Percentiles rank a stretch among this genome's conserved stretches.
Conservation (phyloP, 306 rosid genomes). For the Datisca glomerata region DNA sequence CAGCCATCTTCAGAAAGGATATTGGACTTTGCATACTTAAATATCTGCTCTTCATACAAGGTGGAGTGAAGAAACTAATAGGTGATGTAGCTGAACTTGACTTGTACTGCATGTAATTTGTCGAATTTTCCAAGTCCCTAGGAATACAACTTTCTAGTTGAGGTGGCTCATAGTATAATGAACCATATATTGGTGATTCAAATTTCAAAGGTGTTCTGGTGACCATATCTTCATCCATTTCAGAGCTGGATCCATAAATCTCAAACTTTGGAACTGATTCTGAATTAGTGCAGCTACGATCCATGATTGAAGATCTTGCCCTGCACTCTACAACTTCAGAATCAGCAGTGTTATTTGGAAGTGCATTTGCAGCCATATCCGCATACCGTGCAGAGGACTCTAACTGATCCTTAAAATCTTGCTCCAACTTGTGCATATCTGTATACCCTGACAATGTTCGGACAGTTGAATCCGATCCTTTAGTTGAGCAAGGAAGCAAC, state of each 20-base stretch:
- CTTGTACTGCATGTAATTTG: no score
- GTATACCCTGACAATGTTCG: constrained; percentile 65
- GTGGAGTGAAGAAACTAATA: constrained; percentile 3
- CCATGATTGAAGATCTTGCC: constrained; percentile 29
- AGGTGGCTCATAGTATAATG: constrained; percentile 70
- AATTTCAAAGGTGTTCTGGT: constrained; percentile 24
- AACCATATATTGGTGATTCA: constrained; percentile 46
- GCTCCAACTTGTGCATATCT: constrained; percentile 33
- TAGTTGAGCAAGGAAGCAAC: constrained; percentile 31
- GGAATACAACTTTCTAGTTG: constrained; percentile 25
- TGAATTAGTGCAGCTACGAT: constrained; percentile 38
- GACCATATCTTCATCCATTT: constrained; percentile 30
- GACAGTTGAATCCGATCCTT: constrained; percentile 44
- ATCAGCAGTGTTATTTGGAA: constrained; percentile 46
- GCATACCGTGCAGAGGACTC: constrained; percentile 43
- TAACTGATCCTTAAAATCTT: constrained; percentile 44
- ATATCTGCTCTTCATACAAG: constrained; percentile 28
- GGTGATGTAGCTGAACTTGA: background rate
- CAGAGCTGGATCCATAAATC: constrained; percentile 16
- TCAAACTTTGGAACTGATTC: constrained; percentile 28
- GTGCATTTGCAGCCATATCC: constrained; percentile 46
- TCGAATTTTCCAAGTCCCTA: background rate
- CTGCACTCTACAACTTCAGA: constrained; percentile 47
- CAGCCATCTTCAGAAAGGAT: constrained; percentile 66
- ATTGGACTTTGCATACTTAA: constrained; percentile 46